Evolutionary conservation across 148 eudicot genomes (phyloP).

Genomic region (Spergularia marina): DNA sequence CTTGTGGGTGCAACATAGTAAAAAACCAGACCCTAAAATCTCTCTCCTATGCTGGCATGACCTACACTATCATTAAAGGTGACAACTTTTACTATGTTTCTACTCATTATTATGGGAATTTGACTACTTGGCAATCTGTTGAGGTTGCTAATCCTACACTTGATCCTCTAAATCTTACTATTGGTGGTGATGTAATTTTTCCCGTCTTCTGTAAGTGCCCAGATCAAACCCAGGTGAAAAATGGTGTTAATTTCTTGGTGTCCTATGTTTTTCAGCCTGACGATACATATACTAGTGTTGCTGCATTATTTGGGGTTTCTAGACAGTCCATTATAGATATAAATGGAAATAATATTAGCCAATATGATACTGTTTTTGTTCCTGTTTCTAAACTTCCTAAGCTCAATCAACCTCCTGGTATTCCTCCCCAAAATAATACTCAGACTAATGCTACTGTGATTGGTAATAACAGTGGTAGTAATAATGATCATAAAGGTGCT

Average conservation of each 20-base stretch:
- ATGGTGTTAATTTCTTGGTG: slow-evolving; percentile 41
- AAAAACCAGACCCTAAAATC: slow-evolving; percentile 19
- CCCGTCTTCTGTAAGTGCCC: slow-evolving; percentile 88
- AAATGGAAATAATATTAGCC: slow-evolving; percentile 37
- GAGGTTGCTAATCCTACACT: slow-evolving; percentile 56
- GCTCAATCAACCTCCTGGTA: slow-evolving; percentile 45
- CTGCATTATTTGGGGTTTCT: slow-evolving; percentile 43
- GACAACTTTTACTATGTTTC: slow-evolving; percentile 61
- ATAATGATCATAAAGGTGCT: slow-evolving; percentile 32
- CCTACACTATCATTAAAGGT: slow-evolving; percentile 36
- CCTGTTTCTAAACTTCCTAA: slow-evolving; percentile 63
- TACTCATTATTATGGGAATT: slow-evolving; percentile 40
- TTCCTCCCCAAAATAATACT: neutral
- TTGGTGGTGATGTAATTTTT: slow-evolving; percentile 46
- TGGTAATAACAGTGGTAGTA: neutral
- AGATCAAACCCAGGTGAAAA: slow-evolving; percentile 32
- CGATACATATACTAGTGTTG: slow-evolving; percentile 46
- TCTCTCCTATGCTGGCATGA: slow-evolving; percentile 49
- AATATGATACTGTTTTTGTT: slow-evolving; percentile 54
- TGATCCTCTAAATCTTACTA: slow-evolving; percentile 33
- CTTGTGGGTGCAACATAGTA: slow-evolving; percentile 58
- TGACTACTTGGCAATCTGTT: slow-evolving; percentile 72
- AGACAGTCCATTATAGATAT: slow-evolving; percentile 34
- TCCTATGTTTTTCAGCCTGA: slow-evolving; percentile 71
- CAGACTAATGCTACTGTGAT: slow-evolving; percentile 6